A percentile compares a stretch with the other conserved stretches of the same genome.
These are phyloP conservation scores for Saxophila tyrrhenica DNA, from an alignment of 495 filamentous ascomycete genomes.

Conservation along the genomic window DNA sequence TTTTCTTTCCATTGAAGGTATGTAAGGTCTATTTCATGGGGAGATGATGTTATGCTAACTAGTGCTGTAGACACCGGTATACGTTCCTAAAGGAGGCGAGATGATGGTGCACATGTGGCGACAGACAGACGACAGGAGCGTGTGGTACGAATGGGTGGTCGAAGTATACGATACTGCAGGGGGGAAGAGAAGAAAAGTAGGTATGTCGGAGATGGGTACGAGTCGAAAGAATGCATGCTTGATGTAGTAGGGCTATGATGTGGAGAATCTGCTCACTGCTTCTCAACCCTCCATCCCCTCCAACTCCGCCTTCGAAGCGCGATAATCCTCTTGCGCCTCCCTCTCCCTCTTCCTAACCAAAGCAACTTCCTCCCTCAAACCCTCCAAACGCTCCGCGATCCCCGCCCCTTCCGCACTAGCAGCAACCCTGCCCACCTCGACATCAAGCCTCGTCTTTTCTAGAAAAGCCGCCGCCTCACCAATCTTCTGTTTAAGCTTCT, in stretches of 20 bases:
- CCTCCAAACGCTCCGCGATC: conserved; percentile 58
- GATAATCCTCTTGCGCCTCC: conserved; percentile 82
- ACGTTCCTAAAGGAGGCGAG: conserved; percentile 72
- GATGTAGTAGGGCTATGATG: no score
- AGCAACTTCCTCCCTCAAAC: conserved; percentile 66
- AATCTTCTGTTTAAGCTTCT: conserved; percentile 69
- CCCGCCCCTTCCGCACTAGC: conserved; percentile 69
- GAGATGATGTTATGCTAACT: not conserved
- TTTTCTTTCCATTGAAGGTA: conserved; percentile 95
- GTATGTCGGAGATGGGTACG: conserved; percentile 72
- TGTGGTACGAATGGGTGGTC: conserved; percentile 98
- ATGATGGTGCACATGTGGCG: conserved; percentile 88
- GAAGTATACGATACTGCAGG: conserved; percentile 42
- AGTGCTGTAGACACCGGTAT: conserved; percentile 59
- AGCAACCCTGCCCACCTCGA: conserved; percentile 65
- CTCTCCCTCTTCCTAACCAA: conserved; percentile 75
- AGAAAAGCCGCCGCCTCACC: conserved; percentile 66
- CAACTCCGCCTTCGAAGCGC: conserved; percentile 64
- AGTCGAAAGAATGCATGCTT: conserved; percentile 84
- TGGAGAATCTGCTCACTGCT: no score
- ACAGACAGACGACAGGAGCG: conserved; percentile 85
- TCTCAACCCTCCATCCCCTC: conserved; percentile 40
- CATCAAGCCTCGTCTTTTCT: conserved; percentile 55
- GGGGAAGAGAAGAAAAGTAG: conserved; percentile 54
- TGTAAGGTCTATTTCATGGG: conserved; percentile 9